phyloP scores from a whole-genome alignment of 805 yeast species.

The Zygoascus biomembranicola region DNA sequence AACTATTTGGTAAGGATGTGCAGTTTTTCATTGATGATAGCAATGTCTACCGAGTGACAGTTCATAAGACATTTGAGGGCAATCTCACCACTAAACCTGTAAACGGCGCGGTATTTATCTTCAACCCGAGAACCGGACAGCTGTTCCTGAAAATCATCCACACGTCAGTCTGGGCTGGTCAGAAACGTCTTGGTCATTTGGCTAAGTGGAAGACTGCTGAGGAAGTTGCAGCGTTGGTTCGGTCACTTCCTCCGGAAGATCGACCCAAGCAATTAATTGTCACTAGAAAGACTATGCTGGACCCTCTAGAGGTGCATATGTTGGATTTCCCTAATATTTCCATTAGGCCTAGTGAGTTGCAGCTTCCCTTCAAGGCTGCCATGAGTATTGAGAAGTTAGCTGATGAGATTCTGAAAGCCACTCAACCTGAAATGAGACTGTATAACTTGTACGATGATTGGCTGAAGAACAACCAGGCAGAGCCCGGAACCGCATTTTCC shows the following conservation, averaged over 20 bases:
- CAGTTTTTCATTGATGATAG: slow-evolving; percentile 89
- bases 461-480: slow-evolving; percentile 45
- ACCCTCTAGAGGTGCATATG: slow-evolving; percentile 95
- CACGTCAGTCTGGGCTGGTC: slow-evolving; percentile 95
- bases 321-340: slow-evolving; percentile 90
- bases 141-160: slow-evolving; percentile 82
- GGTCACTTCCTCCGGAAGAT: slow-evolving; percentile 86
- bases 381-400: slow-evolving; percentile 72
- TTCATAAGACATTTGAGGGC: slow-evolving; percentile 88
- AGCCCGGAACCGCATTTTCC: slow-evolving; percentile 91
- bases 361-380: slow-evolving; percentile 82
- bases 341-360: slow-evolving; percentile 81
- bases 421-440: slow-evolving; percentile 86
- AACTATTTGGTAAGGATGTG: slow-evolving; percentile 73
- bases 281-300: slow-evolving; percentile 82
- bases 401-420: slow-evolving; percentile 73
- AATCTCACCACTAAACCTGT: slow-evolving; percentile 86
- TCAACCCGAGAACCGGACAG: slow-evolving; percentile 89
- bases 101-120: slow-evolving; percentile 84
- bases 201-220: slow-evolving; percentile 99
- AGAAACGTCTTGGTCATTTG: slow-evolving; percentile 82
- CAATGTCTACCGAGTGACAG: slow-evolving; percentile 86
- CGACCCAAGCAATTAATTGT: slow-evolving; percentile 91
- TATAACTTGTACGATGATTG: slow-evolving; percentile 93
- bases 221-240: slow-evolving; percentile 83